These are phyloP conservation scores for Triangularia verruculosa DNA, from an alignment of 2,329 filamentous ascomycete genomes.

Conservation along the genomic window DNA sequence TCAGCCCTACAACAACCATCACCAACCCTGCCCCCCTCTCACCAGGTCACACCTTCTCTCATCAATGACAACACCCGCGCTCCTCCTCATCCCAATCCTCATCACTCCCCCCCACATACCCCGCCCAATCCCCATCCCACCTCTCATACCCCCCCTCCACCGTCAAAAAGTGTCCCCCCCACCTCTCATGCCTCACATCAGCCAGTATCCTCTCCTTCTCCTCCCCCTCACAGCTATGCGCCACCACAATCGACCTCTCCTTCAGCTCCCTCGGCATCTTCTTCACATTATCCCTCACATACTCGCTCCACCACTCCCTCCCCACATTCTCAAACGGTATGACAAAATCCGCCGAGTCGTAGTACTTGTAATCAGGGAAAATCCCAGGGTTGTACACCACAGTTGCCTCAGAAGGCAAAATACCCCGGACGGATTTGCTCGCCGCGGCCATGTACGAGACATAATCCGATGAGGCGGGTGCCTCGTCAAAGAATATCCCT, in stretches of 20 bases:
- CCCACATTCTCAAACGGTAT: slow-evolving; percentile 42
- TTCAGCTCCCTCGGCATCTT: slow-evolving; percentile 17
- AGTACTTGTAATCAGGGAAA: slow-evolving; percentile 40
- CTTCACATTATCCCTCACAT: slow-evolving; percentile 20
- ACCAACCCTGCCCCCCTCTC: not conserved
- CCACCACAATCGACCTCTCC: slow-evolving; percentile 20
- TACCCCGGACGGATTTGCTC: not conserved
- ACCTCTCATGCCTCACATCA: slow-evolving; percentile 16
- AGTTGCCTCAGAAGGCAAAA: not conserved
- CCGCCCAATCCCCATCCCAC: slow-evolving; percentile 25
- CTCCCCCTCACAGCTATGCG: slow-evolving; percentile 18
- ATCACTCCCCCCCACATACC: slow-evolving; percentile 17
- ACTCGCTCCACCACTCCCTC: slow-evolving; percentile 20
- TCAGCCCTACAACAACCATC: not conserved
- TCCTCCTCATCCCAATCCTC: not conserved
- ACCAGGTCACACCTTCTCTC: not conserved
- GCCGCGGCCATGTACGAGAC: slow-evolving; percentile 15
- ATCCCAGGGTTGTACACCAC: slow-evolving; percentile 46
- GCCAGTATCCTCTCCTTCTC: slow-evolving; percentile 15
- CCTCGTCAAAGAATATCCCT: slow-evolving; percentile 21
- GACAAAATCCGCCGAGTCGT: slow-evolving; percentile 41
- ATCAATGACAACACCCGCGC: not conserved
- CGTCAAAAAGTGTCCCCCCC: slow-evolving; percentile 26
- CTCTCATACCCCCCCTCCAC: slow-evolving; percentile 21
- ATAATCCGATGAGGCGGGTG: slow-evolving; percentile 8